A percentile compares a stretch with the other conserved stretches of the same genome.
Evolutionary conservation across 1,284 basidiomycete genomes (phyloP).

Genomic region (Irpex sp.): DNA sequence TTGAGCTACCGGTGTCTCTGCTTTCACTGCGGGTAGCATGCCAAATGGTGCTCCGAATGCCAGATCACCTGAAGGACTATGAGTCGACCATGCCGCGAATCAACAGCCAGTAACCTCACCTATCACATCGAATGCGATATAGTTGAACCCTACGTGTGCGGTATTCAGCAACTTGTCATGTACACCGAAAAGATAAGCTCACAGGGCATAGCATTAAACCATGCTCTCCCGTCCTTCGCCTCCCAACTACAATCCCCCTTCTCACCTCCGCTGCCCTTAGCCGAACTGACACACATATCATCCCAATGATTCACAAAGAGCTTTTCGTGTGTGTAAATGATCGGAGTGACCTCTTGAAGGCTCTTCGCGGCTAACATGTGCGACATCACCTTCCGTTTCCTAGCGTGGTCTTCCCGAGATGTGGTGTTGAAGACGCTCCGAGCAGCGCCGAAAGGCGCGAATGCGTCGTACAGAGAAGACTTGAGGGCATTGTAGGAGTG

Average conservation of each 20-base stretch:
- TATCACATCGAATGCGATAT: neutral
- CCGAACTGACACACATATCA: neutral
- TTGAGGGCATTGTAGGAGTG: conserved; percentile 75
- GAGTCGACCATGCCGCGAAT: neutral
- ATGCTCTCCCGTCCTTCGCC: neutral
- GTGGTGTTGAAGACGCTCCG: neutral
- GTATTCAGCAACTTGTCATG: neutral
- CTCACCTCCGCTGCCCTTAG: neutral
- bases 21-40: conserved; percentile 42
- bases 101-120: neutral
- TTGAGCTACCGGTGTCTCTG: neutral
- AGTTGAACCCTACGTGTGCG: neutral
- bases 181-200: neutral
- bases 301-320: neutral
- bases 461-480: conserved; percentile 64
- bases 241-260: neutral
- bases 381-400: neutral
- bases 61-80: conserved; percentile 39
- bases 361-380: neutral
- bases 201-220: neutral
- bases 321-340: neutral
- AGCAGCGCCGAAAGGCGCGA: conserved; percentile 53
- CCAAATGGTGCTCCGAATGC: conserved; percentile 84
- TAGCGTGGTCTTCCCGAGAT: neutral
- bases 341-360: neutral